Base-by-base conservation (phyloP, 225 moss, liverwort and hornwort species). In the Polytrichum formosum region DNA sequence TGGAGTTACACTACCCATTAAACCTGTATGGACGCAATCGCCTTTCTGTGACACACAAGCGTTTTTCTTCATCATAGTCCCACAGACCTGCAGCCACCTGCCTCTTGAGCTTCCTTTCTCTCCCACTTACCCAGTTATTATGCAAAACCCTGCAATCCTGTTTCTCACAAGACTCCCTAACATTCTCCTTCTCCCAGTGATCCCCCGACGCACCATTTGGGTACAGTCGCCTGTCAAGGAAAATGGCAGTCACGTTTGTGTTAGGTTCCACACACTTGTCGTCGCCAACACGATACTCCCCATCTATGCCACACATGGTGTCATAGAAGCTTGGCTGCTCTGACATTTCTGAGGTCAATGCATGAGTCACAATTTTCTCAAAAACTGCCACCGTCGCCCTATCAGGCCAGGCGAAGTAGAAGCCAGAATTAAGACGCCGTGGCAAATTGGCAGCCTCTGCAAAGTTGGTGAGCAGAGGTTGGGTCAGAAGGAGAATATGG, bases 271-370 rank as follows among this genome's bases (percentile, higher is more conserved):
- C 68, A 64, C 98, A 98, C 18, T 63, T 64, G 19, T 86, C 80
- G 21, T 84, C 75, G 30, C 94, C 91, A 54, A 85, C 81, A 19
- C 84, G 83, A 68, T 83, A 79, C 31, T 70, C 65, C 4, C 92
- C 94, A n/a, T 73, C 80, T 55, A 66, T 27, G 27, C 98, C 98
- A 70, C 98, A 98, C 70, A 98, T 78, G 19, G 83, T 88, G 75
- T 94, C 92, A 73, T 98, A 98, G 81, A 98, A 98, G 75, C 98
- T 98, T 7, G 98, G 98, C 77, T 98, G 98, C 73, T 98, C 98
- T 64, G 98, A 98, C 87, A 83, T 76, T 5, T 81, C 61, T 6
- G 98, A 94, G 20, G 70, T 26, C 18, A 83, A 28, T 0, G 84
- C 94, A 64, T 98, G 98, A 70, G 77, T 81, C 26, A 98, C 85